Evolutionary conservation across 2,329 filamentous ascomycete species (phyloP), one percentile per base, ranked within the genome.

Genomic region (Didymosphaeria variabile): DNA sequence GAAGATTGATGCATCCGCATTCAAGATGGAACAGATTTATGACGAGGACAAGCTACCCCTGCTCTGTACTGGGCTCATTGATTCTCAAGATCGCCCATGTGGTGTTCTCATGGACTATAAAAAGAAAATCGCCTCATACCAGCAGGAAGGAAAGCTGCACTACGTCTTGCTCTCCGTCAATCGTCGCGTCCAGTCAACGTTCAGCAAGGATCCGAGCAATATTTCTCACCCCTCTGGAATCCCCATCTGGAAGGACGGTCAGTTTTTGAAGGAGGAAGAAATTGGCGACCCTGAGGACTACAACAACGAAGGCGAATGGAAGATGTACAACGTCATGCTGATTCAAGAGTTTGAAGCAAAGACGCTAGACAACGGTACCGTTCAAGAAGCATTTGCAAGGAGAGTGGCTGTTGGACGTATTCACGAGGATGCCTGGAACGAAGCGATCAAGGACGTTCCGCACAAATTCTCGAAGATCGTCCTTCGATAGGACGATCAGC

Each of bases 311-410:
- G 71, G 69, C 4, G 67, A 70, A 21, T 77, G 74, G 74, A 72
- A 68, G 40, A 68, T 76, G 73, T 58, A 74, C 6, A 77, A 76
- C 58, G 72, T 76, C 7, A 70, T 77, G 67, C 54, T 77, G 40
- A 69, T 77, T 9, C 67, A 70, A 46, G 75, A 72, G 72, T 66
- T 57, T 10, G n/a, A 47, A 38, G 54, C 23, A 19, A 19, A 47
- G 7, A 38, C 38, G 5, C 12, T 50, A 4, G 47, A 69, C 23
- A 69, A 67, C 8, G 38, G 40, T 13, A 15, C 52, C 38, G 17
- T 55, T 32, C 52, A 55, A 9, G 67, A 64, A 17, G 40, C 47
- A 3, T 46, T 61, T 36, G 69, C 71, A 2, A 70, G 75, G 55
- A 57, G 75, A 10, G 70, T 76, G 2, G 74, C 73, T 9, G 62